A percentile compares a stretch with the other conserved stretches of the same genome.
Conservation (phyloP, 495 filamentous ascomycete genomes). For the Penicillium turbatum region DNA sequence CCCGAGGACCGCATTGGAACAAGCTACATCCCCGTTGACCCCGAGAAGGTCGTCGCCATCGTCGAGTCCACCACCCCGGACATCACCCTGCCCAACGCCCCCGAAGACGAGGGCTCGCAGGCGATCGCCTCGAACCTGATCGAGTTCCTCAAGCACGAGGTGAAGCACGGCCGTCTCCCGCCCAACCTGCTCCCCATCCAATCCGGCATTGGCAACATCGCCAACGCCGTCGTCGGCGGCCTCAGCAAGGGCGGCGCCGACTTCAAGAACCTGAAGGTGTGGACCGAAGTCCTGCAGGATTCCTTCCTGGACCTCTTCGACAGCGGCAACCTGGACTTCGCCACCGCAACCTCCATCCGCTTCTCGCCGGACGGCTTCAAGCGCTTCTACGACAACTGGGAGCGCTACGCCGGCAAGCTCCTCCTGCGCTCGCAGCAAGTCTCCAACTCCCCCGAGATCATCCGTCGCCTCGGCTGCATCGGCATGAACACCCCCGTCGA, state of each 20-base stretch:
- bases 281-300: slow-evolving; percentile 93
- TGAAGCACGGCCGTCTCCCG: slow-evolving; percentile 70
- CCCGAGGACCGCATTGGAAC: slow-evolving; percentile 79
- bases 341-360: slow-evolving; percentile 85
- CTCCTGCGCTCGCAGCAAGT: slow-evolving; percentile 84
- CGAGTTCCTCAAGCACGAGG: slow-evolving; percentile 82
- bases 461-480: slow-evolving; percentile 80
- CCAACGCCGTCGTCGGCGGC: slow-evolving; percentile 87
- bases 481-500: slow-evolving; percentile 96
- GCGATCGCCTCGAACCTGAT: slow-evolving; percentile 78
- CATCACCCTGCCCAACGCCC: slow-evolving; percentile 71
- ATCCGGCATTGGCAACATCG: slow-evolving; percentile 90
- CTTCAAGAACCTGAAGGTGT: slow-evolving; percentile 84
- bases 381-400: slow-evolving; percentile 87
- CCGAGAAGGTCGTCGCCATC: slow-evolving; percentile 81
- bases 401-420: slow-evolving; percentile 74
- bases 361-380: slow-evolving; percentile 91
- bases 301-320: slow-evolving; percentile 94
- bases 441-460: slow-evolving; percentile 93
- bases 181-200: slow-evolving; percentile 77
- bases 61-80: slow-evolving; percentile 83
- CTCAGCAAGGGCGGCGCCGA: slow-evolving; percentile 69
- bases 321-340: slow-evolving; percentile 83
- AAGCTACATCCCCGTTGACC: slow-evolving; percentile 79
- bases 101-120: slow-evolving; percentile 67